Evolutionary conservation across 2,329 filamentous ascomycete genomes (phyloP).

Genomic region (Ascochyta fabae): DNA sequence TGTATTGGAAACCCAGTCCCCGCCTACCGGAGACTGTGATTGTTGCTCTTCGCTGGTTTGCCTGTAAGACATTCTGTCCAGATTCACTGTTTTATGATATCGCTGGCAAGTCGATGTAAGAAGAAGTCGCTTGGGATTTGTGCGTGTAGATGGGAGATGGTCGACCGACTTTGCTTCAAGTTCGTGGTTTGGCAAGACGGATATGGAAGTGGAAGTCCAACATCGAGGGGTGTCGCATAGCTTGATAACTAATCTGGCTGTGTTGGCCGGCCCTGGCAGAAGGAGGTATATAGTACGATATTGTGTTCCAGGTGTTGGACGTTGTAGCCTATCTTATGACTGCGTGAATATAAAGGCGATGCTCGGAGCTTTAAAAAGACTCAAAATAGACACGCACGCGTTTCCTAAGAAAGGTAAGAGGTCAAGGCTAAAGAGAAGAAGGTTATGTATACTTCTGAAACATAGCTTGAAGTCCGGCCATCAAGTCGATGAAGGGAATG

Average conservation of each 20-base stretch:
- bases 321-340: not conserved
- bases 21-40: constrained; percentile 21
- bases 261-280: not conserved
- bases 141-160: constrained; percentile 1
- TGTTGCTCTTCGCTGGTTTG: constrained; percentile 26
- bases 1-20: constrained; percentile 22
- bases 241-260: not conserved
- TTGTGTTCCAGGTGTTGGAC: not conserved
- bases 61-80: constrained; percentile 30
- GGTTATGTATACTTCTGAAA: constrained; percentile 7
- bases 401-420: constrained; percentile 10
- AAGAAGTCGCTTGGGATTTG: not conserved
- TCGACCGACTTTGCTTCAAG: constrained; percentile 15
- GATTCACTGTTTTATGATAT: not conserved
- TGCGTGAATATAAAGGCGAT: constrained; percentile 3
- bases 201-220: not conserved
- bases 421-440: not conserved
- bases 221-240: constrained; percentile 9
- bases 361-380: not conserved
- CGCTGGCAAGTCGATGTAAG: not conserved
- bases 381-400: constrained; percentile 9
- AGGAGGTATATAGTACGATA: not conserved
- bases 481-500: constrained; percentile 1
- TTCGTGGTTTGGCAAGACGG: constrained; percentile 22
- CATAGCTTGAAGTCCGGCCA: not conserved